Conservation (phyloP, 1,139 yeast species). For the Taiozyma sp. region DNA sequence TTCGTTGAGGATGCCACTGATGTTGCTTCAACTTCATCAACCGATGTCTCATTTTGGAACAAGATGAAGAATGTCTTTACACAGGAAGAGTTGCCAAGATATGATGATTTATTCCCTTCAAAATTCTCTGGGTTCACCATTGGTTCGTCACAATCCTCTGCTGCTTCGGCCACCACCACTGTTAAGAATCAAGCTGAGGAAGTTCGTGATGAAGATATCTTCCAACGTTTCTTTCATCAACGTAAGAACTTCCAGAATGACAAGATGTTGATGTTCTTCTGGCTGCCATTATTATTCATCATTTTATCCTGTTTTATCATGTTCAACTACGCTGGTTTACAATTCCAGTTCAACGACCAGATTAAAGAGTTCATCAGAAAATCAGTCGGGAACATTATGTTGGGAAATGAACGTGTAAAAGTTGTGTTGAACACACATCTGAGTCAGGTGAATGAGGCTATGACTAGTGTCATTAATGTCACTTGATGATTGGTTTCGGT, state of each 20-base stretch:
- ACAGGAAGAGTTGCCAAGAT: conserved; percentile 58
- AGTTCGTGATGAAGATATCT: conserved; percentile 37
- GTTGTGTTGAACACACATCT: conserved; percentile 39
- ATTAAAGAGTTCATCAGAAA: conserved; percentile 46
- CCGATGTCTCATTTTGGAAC: conserved; percentile 45
- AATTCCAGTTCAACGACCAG: conserved; percentile 22
- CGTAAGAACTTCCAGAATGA: conserved; percentile 72
- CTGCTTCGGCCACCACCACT: conserved; percentile 18
- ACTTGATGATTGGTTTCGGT: conserved; percentile 1
- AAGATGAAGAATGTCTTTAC: conserved; percentile 54
- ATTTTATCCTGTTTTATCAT: conserved; percentile 48
- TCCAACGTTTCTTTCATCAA: conserved; percentile 50
- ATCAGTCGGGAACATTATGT: conserved; percentile 53
- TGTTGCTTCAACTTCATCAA: conserved; percentile 5
- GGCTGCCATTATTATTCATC: conserved; percentile 67
- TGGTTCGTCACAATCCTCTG: conserved; percentile 21
- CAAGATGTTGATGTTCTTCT: conserved; percentile 80
- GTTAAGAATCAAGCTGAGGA: conserved; percentile 17
- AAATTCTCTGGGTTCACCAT: conserved; percentile 21
- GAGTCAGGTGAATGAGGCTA: conserved; percentile 33
- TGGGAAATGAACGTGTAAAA: conserved; percentile 66
- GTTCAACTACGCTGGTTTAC: conserved; percentile 42
- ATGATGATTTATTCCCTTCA: conserved; percentile 75
- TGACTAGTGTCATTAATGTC: conserved; percentile 23
- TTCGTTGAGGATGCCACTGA: background rate